Conservation (phyloP, 1,284 basidiomycete species). For the Cutaneotrichosporon cavernicola region DNA sequence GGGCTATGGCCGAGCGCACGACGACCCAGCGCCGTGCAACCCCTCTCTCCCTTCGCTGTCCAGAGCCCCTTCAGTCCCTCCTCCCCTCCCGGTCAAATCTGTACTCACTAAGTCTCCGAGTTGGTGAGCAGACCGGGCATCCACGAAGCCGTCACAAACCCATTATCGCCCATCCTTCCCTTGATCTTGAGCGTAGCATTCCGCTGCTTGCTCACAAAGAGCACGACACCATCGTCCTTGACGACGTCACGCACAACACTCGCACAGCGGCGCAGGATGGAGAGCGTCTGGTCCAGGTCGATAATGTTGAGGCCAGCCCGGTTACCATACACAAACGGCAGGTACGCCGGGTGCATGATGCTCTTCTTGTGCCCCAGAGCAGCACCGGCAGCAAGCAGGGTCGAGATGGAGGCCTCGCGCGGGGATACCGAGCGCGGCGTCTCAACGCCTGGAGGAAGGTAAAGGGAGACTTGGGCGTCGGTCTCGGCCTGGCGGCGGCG, state of each 20-base stretch:
- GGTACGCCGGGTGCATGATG: slow-evolving; percentile 80
- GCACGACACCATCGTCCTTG: slow-evolving; percentile 75
- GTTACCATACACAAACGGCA: slow-evolving; percentile 91
- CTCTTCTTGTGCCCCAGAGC: slow-evolving; percentile 86
- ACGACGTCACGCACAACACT: slow-evolving; percentile 81
- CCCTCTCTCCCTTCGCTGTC: neutral
- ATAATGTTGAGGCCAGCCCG: slow-evolving; percentile 90
- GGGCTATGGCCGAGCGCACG: too few relatives aligned
- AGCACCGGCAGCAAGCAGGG: slow-evolving; percentile 87
- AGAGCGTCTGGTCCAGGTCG: slow-evolving; percentile 90
- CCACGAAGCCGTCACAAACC: slow-evolving; percentile 87
- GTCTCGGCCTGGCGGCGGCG: slow-evolving; percentile 36
- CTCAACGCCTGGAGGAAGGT: slow-evolving; percentile 28
- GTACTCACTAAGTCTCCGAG: slow-evolving; percentile 64
- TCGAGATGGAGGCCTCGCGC: slow-evolving; percentile 63
- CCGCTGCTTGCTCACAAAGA: slow-evolving; percentile 86
- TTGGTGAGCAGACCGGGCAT: slow-evolving; percentile 93
- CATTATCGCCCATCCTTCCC: slow-evolving; percentile 68
- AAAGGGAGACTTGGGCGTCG: slow-evolving; percentile 29
- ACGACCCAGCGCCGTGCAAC: too few relatives aligned
- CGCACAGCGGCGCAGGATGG: slow-evolving; percentile 84
- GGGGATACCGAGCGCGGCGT: slow-evolving; percentile 12
- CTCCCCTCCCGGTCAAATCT: neutral
- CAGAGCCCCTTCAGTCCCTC: neutral
- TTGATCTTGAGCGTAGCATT: slow-evolving; percentile 76